Evolutionary conservation across 768 basidiomycete genomes (phyloP), one percentile per base, ranked within the genome.

Genomic region (Suillus alpinus): DNA sequence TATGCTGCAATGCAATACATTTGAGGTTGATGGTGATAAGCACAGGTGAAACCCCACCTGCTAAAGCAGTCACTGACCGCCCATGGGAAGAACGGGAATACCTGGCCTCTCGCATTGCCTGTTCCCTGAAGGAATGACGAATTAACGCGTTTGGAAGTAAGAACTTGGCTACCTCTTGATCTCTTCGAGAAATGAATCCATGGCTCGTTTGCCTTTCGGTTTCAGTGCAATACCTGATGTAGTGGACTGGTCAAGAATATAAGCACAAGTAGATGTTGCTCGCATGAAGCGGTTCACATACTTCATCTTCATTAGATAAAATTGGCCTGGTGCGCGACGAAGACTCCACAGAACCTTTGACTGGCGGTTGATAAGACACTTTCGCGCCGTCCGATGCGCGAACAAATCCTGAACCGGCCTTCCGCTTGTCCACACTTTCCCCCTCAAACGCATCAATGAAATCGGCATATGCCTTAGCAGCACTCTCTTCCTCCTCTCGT

Each of bases 181-280:
- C 77, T 99, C 95, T 68, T 97, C 95, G 56, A 99, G 78, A 71
- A 98, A 99, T 2, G 88, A 76, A 74, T 98, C 95, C 94, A 98
- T 98, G 1, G 92, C 94, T 56, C 96, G 86, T 72, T 94, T 97
- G 3, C 97, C 97, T 72, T 94, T 97, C 0, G 92, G 88, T 70
- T 87, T 94, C 1, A 87, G 83, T 6, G 72, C 77, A 60, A 68
- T 70, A 26, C 72, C 61, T 14, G 88, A 85, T 26, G 91, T 87
- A n/a, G 84, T 82, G 0, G 81, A 80, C 83, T 88, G 56, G 49
- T 36, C 16, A 59, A 36, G 31, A 55, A 34, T 20, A 37, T 55
- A 23, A 37, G 51, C 34, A 29, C 57, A 49, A 56, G 63, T n/a
- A 23, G 29, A 53, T 10, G 9, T n/a, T 64, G 16, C 26, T 53